A percentile compares a stretch with the other conserved stretches of the same genome.
These are phyloP conservation scores for Lunularia cruciata DNA, from an alignment of 225 moss, liverwort and hornwort species.

Conservation along the genomic window DNA sequence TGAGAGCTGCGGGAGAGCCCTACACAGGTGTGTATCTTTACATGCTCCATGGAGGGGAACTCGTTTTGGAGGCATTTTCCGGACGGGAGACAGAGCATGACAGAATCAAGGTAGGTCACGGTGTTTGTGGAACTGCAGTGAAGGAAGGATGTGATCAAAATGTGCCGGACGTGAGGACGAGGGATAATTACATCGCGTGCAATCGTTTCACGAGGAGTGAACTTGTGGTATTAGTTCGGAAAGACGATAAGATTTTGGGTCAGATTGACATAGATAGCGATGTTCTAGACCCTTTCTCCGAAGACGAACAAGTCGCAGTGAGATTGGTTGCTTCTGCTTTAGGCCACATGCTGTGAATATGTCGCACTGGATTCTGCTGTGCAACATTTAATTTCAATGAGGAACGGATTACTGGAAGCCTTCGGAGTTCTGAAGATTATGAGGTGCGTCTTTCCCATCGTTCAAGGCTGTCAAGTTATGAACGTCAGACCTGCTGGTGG, in stretches of 20 bases:
- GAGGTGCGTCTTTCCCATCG: too few species aligned
- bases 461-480: too few species aligned
- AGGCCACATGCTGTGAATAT: conserved; percentile 24
- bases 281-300: conserved; percentile 28
- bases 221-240: conserved; percentile 38
- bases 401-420: too few species aligned
- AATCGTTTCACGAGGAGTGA: conserved; percentile 45
- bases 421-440: too few species aligned
- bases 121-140: conserved; percentile 42
- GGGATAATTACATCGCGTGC: conserved; percentile 44
- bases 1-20: conserved; percentile 34
- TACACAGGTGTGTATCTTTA: conserved; percentile 45
- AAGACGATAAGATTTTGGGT: conserved; percentile 33
- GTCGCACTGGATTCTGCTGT: too few species aligned
- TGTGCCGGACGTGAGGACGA: conserved; percentile 33
- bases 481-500: too few species aligned
- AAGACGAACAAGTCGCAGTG: conserved; percentile 29
- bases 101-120: conserved; percentile 38
- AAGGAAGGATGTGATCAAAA: conserved; percentile 36
- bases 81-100: conserved; percentile 36
- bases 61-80: conserved; percentile 39
- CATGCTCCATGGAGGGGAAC: conserved; percentile 41
- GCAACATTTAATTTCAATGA: too few species aligned
- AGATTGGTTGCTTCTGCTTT: conserved; percentile 31
- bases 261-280: conserved; percentile 52